A percentile compares a stretch with the other conserved stretches of the same genome.
Evolutionary conservation across 1,139 yeast genomes (phyloP).

Genomic region (Pichiaceae sp.): DNA sequence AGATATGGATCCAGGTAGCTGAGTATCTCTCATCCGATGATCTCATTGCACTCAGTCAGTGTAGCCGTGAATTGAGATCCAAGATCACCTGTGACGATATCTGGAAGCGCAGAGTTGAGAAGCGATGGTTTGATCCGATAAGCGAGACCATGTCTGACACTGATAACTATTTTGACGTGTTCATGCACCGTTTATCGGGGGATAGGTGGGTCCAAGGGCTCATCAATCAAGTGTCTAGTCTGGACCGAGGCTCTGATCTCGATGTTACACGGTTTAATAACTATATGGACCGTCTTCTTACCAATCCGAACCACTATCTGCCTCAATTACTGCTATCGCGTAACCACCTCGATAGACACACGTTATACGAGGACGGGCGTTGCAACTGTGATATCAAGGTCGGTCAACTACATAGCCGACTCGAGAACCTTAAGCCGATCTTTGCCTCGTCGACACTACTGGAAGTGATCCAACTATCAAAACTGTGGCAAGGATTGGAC

Average conservation of each 20-base stretch:
- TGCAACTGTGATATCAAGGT: background rate
- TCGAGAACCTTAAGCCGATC: slow-evolving; percentile 7
- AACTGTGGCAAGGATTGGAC: background rate
- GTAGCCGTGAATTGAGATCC: slow-evolving; percentile 1
- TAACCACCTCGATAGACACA: slow-evolving; percentile 9
- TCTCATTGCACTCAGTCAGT: slow-evolving; percentile 5
- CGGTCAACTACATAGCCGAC: slow-evolving; percentile 2
- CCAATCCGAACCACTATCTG: slow-evolving; percentile 2
- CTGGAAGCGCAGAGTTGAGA: slow-evolving; percentile 9
- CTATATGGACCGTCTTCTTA: background rate
- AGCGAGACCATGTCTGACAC: background rate
- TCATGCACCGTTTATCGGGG: background rate
- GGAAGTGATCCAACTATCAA: slow-evolving; percentile 6
- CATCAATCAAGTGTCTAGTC: background rate
- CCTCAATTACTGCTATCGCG: slow-evolving; percentile 14
- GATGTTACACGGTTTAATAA: background rate
- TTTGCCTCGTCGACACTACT: slow-evolving; percentile 12
- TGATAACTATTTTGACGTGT: background rate
- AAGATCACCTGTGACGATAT: slow-evolving; percentile 5
- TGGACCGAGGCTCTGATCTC: background rate
- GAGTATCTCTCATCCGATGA: slow-evolving; percentile 1
- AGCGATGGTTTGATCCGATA: slow-evolving; percentile 5
- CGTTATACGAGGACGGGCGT: background rate
- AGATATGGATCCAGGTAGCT: background rate
- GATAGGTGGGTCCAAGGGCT: background rate